phyloP scores from a whole-genome alignment of 2,329 filamentous ascomycete genomes.

The Ambrosiella xylebori region DNA sequence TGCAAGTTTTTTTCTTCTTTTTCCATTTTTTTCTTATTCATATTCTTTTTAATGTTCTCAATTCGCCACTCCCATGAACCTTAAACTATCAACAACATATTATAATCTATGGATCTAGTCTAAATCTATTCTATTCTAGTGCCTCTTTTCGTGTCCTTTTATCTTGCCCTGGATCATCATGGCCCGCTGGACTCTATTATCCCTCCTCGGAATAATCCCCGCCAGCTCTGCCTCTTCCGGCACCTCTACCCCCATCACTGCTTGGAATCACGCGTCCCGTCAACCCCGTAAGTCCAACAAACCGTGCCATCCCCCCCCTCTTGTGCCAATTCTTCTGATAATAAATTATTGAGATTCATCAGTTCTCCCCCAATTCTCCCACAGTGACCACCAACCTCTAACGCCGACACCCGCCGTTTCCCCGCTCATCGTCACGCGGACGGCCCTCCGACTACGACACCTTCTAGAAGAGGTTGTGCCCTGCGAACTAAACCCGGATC shows the following conservation, averaged over 20 bases:
- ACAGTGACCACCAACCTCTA: conserved; percentile 24
- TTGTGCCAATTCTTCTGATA: background rate
- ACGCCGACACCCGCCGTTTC: conserved; percentile 44
- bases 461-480: conserved; percentile 79
- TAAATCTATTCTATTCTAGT: background rate
- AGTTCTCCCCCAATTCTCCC: conserved; percentile 51
- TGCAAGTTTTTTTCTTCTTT: no score
- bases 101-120: background rate
- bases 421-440: conserved; percentile 67
- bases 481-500: conserved; percentile 66
- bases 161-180: background rate
- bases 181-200: conserved; percentile 8
- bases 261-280: background rate
- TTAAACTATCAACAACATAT: no score
- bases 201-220: conserved; percentile 8
- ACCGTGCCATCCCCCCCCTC: background rate
- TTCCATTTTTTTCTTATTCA: no score
- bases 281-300: conserved; percentile 3
- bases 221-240: background rate
- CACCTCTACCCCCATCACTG: background rate
- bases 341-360: background rate
- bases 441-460: conserved; percentile 77
- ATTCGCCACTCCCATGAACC: no score
- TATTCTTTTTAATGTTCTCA: no score
- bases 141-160: background rate